Base-by-base conservation (phyloP, 1,284 basidiomycete species). In the Xerocomus nothofagi region DNA sequence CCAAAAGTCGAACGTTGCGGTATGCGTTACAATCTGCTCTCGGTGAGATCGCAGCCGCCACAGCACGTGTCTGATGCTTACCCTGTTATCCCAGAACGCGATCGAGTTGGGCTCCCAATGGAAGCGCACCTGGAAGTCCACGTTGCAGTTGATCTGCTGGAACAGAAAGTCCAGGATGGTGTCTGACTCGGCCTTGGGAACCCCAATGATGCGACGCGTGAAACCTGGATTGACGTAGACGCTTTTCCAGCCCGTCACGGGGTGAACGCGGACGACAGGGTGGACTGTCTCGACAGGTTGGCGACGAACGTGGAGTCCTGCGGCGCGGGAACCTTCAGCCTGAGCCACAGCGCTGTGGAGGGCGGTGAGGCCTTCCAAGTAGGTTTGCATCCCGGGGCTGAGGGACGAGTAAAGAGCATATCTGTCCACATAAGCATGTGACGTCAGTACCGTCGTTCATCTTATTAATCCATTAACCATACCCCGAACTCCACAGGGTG, bases 131-230 rank as follows among this genome's bases (percentile, higher is more conserved):
- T 88, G 86, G 68, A 81, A 81, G 63, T 88, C 86, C 10, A 80
- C 77, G 63, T 83, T 87, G 57, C 80, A 76, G 44, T 73, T 73
- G 57, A 91, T 81, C 61, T 86, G 80, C 61, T 75, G 79, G 75
- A 86, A 90, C 50, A 92, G 72, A 70, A 91, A 86, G 29, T 68
- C 66, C 42, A 91, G 71, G 57, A 91, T 76, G 29, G 76, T 71
- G 64, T 93, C 88, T 33, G 84, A 88, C 68, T 92, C 90, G 2
- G 82, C 80, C 69, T 91, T 91, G 31, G 87, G 86, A 8, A 91
- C 73, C 39, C 85, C 88, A 47, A 90, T 69, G 61, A 92, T 86
- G 49, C 79, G 77, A 40, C 80, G 77, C 4, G 81, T 84, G 70
- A 86, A 86, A 30, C 88, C 84, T 44, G 80, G 82, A 64, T 89